These are phyloP conservation scores for Clonostachys chloroleuca DNA, from an alignment of 2,329 filamentous ascomycete species.

Conservation along the genomic window DNA sequence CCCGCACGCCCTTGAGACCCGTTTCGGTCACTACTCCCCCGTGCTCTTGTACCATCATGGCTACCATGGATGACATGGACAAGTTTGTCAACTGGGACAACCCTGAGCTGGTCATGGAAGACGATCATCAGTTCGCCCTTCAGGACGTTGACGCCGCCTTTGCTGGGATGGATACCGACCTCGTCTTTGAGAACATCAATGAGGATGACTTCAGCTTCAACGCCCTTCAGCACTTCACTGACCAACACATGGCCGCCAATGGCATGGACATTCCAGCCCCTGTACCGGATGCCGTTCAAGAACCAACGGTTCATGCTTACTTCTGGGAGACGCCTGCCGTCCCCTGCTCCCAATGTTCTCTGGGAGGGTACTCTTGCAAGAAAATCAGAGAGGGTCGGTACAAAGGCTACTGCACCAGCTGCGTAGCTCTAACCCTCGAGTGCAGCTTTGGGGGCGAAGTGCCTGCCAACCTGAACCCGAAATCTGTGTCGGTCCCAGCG, in stretches of 20 bases:
- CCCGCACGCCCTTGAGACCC: not conserved
- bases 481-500: not conserved
- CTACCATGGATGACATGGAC: slow-evolving; percentile 48
- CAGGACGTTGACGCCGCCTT: slow-evolving; percentile 10
- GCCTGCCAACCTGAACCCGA: slow-evolving; percentile 23
- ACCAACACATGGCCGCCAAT: slow-evolving; percentile 8
- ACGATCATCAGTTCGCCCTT: slow-evolving; percentile 12
- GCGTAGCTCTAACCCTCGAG: slow-evolving; percentile 52
- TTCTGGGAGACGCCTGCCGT: slow-evolving; percentile 35
- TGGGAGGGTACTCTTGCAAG: slow-evolving; percentile 55
- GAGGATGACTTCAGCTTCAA: slow-evolving; percentile 57
- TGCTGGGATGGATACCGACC: slow-evolving; percentile 32
- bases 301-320: slow-evolving; percentile 4
- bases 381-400: slow-evolving; percentile 54
- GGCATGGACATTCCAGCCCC: slow-evolving; percentile 16
- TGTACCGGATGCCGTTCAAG: slow-evolving; percentile 5
- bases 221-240: slow-evolving; percentile 53
- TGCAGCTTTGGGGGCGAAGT: slow-evolving; percentile 49
- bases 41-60: slow-evolving; percentile 14
- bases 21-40: not conserved
- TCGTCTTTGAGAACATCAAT: slow-evolving; percentile 50
- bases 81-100: slow-evolving; percentile 60
- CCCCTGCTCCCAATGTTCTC: slow-evolving; percentile 48
- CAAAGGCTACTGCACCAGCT: slow-evolving; percentile 58
- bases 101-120: slow-evolving; percentile 13